Evolutionary conservation across 148 eudicot species (phyloP).

Genomic region (Diospyros kaki): DNA sequence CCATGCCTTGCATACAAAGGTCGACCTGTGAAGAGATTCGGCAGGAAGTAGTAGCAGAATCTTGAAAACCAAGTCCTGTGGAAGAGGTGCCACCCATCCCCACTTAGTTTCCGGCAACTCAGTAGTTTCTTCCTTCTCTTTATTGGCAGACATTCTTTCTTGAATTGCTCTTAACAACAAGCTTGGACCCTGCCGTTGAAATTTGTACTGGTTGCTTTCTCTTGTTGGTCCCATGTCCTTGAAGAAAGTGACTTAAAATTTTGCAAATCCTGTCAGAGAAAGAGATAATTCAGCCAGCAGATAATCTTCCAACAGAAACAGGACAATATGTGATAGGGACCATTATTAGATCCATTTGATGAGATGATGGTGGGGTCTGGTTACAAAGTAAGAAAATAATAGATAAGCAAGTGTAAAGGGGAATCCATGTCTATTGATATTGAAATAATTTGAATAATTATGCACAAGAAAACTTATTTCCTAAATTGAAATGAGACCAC

Average conservation of each 20-base stretch:
- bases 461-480: background rate
- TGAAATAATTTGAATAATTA: background rate
- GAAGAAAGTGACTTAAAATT: background rate
- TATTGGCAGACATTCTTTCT: background rate
- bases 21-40: constrained; percentile 26
- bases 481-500: background rate
- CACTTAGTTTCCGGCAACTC: background rate
- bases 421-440: background rate
- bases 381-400: background rate
- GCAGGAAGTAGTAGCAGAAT: constrained; percentile 34
- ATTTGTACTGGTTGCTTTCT: background rate
- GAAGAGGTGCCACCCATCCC: constrained; percentile 17
- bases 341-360: too few relatives aligned
- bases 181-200: background rate
- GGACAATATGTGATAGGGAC: background rate
- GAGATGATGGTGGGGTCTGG: too few relatives aligned
- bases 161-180: constrained; percentile 5
- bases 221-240: constrained; percentile 4
- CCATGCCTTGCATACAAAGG: constrained; percentile 42
- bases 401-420: background rate
- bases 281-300: background rate
- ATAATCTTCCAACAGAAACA: background rate
- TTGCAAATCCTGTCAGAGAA: background rate
- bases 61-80: constrained; percentile 32
- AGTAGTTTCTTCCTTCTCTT: background rate